Evolutionary conservation across 108 stramenopile species (phyloP).

Genomic region (Mediolabrus comicus): DNA sequence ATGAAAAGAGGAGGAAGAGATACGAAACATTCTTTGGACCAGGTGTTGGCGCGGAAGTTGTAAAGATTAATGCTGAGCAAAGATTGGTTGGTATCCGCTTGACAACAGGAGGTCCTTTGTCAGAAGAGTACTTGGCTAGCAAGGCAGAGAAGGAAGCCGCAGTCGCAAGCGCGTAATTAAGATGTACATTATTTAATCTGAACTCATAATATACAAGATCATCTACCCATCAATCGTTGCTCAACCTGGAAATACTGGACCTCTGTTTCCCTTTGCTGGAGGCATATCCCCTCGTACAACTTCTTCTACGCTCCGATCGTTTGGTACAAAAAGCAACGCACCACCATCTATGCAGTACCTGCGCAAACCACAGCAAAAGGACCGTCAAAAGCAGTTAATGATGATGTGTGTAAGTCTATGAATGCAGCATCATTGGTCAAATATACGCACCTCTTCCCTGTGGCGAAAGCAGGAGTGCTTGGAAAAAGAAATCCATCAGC

Average conservation of each 20-base stretch:
- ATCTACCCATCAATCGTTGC: background rate
- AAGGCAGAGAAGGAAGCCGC: conserved; percentile 13
- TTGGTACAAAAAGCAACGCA: conserved; percentile 60
- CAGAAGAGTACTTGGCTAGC: conserved; percentile 37
- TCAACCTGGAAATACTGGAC: conserved; percentile 14
- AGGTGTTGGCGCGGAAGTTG: conserved; percentile 84
- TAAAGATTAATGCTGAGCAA: conserved; percentile 93
- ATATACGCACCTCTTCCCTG: conserved; percentile 62
- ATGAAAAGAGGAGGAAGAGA: conserved; percentile 86
- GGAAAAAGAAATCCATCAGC: conserved; percentile 73
- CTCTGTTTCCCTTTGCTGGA: conserved; percentile 9
- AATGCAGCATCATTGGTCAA: too few relatives aligned
- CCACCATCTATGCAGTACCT: conserved; percentile 77
- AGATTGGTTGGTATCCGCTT: conserved; percentile 90
- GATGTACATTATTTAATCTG: background rate
- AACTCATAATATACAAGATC: too few relatives aligned
- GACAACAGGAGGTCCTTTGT: conserved; percentile 65
- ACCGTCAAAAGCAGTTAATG: too few relatives aligned
- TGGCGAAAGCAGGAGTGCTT: conserved; percentile 64
- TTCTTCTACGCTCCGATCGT: conserved; percentile 20
- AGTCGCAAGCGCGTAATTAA: conserved; percentile 3
- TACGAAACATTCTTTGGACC: conserved; percentile 96
- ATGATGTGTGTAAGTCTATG: too few relatives aligned
- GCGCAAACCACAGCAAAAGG: background rate
- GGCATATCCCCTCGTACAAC: conserved; percentile 50